These are phyloP conservation scores for Fragaria vesca DNA, from an alignment of 306 rosid species.

Conservation along the genomic window DNA sequence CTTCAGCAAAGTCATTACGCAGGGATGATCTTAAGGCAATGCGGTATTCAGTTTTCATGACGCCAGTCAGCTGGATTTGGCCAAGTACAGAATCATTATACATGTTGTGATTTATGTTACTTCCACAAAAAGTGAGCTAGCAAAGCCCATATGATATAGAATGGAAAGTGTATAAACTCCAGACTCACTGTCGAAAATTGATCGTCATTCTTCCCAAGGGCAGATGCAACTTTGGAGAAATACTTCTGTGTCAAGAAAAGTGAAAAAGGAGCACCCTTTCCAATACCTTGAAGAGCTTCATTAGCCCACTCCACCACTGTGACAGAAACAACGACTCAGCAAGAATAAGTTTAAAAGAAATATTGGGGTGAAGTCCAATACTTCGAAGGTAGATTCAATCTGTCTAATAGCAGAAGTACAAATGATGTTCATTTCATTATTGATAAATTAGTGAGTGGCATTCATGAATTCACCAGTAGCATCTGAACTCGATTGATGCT, in stretches of 20 bases:
- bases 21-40: slow-evolving; percentile 83
- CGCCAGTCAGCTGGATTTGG: slow-evolving; percentile 60
- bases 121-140: not conserved
- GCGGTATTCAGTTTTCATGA: slow-evolving; percentile 90
- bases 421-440: slow-evolving; percentile 15
- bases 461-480: slow-evolving; percentile 58
- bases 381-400: not conserved
- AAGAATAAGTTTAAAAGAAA: not conserved
- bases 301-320: slow-evolving; percentile 89
- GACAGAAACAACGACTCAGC: slow-evolving; percentile 23
- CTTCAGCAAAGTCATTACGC: slow-evolving; percentile 83
- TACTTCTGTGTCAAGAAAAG: slow-evolving; percentile 73
- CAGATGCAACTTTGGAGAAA: slow-evolving; percentile 78
- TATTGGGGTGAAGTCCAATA: slow-evolving; percentile 9
- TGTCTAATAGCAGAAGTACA: not conserved
- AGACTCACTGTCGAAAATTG: slow-evolving; percentile 75
- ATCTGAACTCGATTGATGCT: slow-evolving; percentile 58
- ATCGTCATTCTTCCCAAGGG: slow-evolving; percentile 43
- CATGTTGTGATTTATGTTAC: not conserved
- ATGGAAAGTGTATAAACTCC: not conserved
- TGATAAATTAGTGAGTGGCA: slow-evolving; percentile 1
- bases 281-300: slow-evolving; percentile 91
- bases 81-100: slow-evolving; percentile 14
- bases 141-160: slow-evolving; percentile 2
- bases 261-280: slow-evolving; percentile 94